These are phyloP conservation scores for Globisporangium paroecandrum DNA, from an alignment of 352 stramenopile genomes.

Conservation along the genomic window DNA sequence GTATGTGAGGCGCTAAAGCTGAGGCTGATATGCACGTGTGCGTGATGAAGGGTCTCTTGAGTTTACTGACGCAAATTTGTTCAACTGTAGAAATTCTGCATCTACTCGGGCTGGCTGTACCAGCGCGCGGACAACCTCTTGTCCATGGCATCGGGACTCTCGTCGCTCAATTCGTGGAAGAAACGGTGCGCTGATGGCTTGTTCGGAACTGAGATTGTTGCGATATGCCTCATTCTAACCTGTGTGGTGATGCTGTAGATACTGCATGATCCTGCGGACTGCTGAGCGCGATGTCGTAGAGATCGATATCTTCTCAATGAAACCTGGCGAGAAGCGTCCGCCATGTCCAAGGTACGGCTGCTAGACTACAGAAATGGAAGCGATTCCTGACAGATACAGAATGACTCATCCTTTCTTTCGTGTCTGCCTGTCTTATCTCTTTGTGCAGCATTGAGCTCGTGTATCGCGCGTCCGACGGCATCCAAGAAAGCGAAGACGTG, in stretches of 20 bases:
- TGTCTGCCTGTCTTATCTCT: background rate
- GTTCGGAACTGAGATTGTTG: background rate
- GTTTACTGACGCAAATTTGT: conserved; percentile 2
- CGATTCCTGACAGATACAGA: background rate
- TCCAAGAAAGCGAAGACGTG: conserved; percentile 47
- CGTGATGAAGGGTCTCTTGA: background rate
- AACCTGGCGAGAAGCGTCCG: conserved; percentile 62
- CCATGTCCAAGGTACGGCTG: conserved; percentile 50
- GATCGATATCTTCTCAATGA: conserved; percentile 82
- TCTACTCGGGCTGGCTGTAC: conserved; percentile 83
- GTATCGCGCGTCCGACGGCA: conserved; percentile 53
- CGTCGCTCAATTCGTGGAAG: conserved; percentile 82
- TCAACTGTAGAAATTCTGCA: conserved; percentile 56
- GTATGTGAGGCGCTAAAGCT: conserved; percentile 19
- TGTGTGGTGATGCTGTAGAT: conserved; percentile 30
- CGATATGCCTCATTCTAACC: background rate
- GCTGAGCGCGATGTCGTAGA: conserved; percentile 53
- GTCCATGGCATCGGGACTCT: conserved; percentile 67
- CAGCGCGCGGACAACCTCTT: conserved; percentile 78
- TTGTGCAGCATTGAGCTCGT: conserved; percentile 45
- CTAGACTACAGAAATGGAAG: background rate
- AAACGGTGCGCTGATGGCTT: conserved; percentile 37
- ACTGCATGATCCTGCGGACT: conserved; percentile 72
- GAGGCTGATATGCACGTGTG: background rate
- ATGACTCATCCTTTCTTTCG: background rate